These are phyloP conservation scores for Bonia amplexicaulis DNA, from an alignment of 176 grass and related monocot genomes.

Conservation along the genomic window DNA sequence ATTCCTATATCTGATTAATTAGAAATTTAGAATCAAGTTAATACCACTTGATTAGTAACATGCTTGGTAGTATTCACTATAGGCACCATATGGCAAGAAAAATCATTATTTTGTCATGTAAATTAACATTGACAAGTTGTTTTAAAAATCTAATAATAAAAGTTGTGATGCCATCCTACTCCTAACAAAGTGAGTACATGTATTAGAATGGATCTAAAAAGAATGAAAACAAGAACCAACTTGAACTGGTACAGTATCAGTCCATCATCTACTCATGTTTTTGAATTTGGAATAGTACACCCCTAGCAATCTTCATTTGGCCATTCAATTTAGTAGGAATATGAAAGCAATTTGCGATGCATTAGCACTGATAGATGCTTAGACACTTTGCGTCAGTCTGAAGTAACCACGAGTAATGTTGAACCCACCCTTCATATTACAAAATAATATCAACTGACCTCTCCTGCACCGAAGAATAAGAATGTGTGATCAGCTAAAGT, in stretches of 20 bases:
- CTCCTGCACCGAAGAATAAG: constrained; percentile 92
- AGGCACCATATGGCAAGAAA: neutral
- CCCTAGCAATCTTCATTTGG: neutral
- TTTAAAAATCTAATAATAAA: neutral
- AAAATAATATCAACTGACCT: constrained; percentile 41
- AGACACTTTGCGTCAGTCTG: neutral
- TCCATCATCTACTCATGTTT: neutral
- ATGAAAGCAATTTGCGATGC: neutral
- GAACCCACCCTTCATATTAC: neutral
- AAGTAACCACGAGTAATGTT: neutral
- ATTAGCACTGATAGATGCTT: neutral
- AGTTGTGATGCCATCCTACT: neutral
- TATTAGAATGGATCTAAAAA: neutral
- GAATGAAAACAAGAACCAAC: constrained; percentile 9
- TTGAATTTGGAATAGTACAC: neutral
- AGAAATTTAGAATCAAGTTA: neutral
- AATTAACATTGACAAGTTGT: neutral
- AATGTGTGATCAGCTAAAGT: constrained; percentile 74
- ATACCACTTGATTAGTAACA: neutral
- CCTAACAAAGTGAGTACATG: neutral
- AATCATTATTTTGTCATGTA: neutral
- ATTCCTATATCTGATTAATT: neutral
- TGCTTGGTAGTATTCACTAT: neutral
- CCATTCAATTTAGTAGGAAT: neutral
- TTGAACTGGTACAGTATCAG: neutral